phyloP scores from a whole-genome alignment of 1,139 yeast species.

The Nematodospora anomalae region DNA sequence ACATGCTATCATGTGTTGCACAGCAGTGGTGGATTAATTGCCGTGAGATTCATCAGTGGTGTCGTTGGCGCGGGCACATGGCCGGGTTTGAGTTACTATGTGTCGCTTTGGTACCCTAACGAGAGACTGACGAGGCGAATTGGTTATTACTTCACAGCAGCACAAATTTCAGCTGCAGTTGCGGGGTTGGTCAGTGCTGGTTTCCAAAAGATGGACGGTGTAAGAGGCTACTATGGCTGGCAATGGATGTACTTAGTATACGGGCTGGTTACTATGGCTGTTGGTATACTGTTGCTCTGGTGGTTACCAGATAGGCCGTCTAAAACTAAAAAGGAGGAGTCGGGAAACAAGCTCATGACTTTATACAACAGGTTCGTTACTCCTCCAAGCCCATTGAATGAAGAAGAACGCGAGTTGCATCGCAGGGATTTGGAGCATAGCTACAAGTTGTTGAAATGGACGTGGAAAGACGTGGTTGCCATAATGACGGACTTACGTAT shows the following conservation, averaged over 20 bases:
- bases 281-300: constrained; percentile 68
- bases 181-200: constrained; percentile 88
- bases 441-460: constrained; percentile 51
- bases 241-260: constrained; percentile 84
- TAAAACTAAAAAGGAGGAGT: constrained; percentile 16
- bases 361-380: constrained; percentile 29
- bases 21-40: constrained; percentile 61
- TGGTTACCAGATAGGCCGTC: constrained; percentile 81
- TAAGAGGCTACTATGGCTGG: constrained; percentile 73
- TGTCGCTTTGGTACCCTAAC: constrained; percentile 84
- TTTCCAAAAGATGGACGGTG: constrained; percentile 78
- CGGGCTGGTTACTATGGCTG: constrained; percentile 68
- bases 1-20: constrained; percentile 65
- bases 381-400: constrained; percentile 53
- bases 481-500: constrained; percentile 63
- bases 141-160: constrained; percentile 89
- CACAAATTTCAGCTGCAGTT: constrained; percentile 82
- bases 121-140: constrained; percentile 75
- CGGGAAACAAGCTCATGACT: constrained; percentile 15
- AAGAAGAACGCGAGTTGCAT: constrained; percentile 57
- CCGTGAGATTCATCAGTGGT: constrained; percentile 74
- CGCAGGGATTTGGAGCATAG: constrained; percentile 58
- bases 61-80: constrained; percentile 87
- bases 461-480: constrained; percentile 55
- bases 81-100: constrained; percentile 90